A percentile compares a stretch with the other conserved stretches of the same genome.
These are phyloP conservation scores for Magnolia officinalis DNA, from an alignment of 164 flowering plant species.

Conservation along the genomic window DNA sequence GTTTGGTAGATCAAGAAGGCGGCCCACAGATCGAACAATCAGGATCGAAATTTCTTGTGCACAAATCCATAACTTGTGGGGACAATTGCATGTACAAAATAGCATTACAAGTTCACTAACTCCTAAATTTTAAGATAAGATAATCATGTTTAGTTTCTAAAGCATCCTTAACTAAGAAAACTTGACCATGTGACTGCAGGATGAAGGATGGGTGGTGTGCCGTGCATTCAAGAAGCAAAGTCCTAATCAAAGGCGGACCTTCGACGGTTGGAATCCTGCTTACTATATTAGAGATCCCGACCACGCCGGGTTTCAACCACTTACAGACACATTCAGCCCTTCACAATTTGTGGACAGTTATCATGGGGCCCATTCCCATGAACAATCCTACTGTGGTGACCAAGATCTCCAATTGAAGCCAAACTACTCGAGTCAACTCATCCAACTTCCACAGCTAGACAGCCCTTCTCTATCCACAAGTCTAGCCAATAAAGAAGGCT, in stretches of 20 bases:
- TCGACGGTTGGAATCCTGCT: constrained; percentile 42
- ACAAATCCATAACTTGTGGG: too few species aligned
- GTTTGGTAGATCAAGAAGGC: too few species aligned
- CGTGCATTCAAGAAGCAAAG: constrained; percentile 80
- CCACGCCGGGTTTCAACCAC: constrained; percentile 14
- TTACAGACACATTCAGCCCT: constrained; percentile 17
- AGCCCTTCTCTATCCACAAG: constrained; percentile 49
- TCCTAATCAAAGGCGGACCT: constrained; percentile 55
- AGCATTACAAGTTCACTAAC: too few species aligned
- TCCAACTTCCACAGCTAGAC: constrained; percentile 55
- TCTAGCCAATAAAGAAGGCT: constrained; percentile 28
- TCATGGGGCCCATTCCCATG: constrained; percentile 19
- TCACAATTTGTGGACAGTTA: constrained; percentile 13
- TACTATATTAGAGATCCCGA: constrained; percentile 23
- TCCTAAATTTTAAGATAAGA: too few species aligned
- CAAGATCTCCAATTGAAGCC: constrained; percentile 24
- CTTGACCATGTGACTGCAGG: constrained; percentile 36
- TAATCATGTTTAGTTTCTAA: background rate
- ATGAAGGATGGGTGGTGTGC: constrained; percentile 98
- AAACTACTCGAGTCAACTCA: constrained; percentile 23
- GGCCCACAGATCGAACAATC: too few species aligned
- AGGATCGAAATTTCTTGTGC: too few species aligned
- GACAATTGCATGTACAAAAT: too few species aligned
- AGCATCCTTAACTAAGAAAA: background rate
- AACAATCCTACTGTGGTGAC: constrained; percentile 12